Conservation (phyloP, 192 early-diverging fungal genomes). For the Backusella parvicylindrica region DNA sequence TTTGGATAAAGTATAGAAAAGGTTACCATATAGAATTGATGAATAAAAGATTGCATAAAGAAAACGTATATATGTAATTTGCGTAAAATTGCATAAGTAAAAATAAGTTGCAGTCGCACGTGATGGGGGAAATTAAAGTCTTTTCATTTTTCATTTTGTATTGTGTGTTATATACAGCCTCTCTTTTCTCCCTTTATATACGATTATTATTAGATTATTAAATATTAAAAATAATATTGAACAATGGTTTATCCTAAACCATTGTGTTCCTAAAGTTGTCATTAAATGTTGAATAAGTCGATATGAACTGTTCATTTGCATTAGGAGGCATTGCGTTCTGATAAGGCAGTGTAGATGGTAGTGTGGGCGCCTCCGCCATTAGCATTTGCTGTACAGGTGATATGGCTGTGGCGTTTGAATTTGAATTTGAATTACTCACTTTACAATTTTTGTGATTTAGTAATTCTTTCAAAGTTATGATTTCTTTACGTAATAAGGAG, state of each 20-base stretch:
- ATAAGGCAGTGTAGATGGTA: not conserved
- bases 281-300: not conserved
- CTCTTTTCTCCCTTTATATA: not conserved
- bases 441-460: constrained; percentile 76
- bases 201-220: not conserved
- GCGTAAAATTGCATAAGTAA: not conserved
- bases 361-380: not conserved
- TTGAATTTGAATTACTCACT: not conserved
- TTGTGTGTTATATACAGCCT: not conserved
- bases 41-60: not conserved
- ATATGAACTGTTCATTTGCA: not conserved
- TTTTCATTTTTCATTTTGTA: not conserved
- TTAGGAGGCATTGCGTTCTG: not conserved
- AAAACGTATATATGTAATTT: not conserved
- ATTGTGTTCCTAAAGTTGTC: not conserved
- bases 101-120: not conserved
- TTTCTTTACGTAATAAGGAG: constrained; percentile 59
- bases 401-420: not conserved
- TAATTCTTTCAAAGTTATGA: constrained; percentile 71
- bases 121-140: not conserved
- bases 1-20: not conserved
- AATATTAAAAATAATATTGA: not conserved
- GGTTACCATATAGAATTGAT: not conserved
- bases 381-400: not conserved
- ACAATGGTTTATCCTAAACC: not conserved